Evolutionary conservation across 2,329 filamentous ascomycete genomes (phyloP).

Genomic region (Cladosporium colombiae): DNA sequence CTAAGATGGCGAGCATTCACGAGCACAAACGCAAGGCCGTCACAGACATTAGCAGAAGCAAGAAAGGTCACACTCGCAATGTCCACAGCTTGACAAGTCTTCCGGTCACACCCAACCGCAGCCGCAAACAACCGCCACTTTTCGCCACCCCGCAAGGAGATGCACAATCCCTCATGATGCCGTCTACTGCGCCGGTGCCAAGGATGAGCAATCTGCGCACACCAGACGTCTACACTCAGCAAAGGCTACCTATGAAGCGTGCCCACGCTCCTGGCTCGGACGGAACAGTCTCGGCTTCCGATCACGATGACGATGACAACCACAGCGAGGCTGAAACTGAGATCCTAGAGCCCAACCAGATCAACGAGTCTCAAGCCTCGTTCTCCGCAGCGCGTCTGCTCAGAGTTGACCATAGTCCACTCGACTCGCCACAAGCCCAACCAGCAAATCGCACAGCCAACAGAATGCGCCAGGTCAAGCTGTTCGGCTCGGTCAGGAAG

Average conservation of each 20-base stretch:
- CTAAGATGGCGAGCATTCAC: conserved; percentile 76
- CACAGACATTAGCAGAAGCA: conserved; percentile 51
- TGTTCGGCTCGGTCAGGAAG: conserved; percentile 65
- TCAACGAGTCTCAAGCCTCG: conserved; percentile 74
- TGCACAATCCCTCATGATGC: conserved; percentile 28
- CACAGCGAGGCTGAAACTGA: conserved; percentile 57
- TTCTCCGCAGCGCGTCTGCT: conserved; percentile 69
- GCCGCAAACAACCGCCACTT: conserved; percentile 54
- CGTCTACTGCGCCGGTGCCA: conserved; percentile 56
- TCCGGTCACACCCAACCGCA: conserved; percentile 69
- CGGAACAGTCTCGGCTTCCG: conserved; percentile 76
- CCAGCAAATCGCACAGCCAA: conserved; percentile 31
- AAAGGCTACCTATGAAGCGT: conserved; percentile 26
- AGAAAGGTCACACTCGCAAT: conserved; percentile 69
- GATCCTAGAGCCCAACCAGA: conserved; percentile 54
- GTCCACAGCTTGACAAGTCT: conserved; percentile 83
- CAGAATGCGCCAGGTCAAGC: conserved; percentile 58
- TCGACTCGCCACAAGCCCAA: conserved; percentile 24
- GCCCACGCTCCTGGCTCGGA: conserved; percentile 29
- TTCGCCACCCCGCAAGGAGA: conserved; percentile 32
- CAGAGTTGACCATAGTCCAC: conserved; percentile 47
- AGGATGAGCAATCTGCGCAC: conserved; percentile 44
- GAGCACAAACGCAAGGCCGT: conserved; percentile 40
- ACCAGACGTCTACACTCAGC: conserved; percentile 31
- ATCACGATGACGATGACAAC: conserved; percentile 43